Evolutionary conservation across 2,329 filamentous ascomycete genomes (phyloP).

Genomic region (Chaetomium strumarium): DNA sequence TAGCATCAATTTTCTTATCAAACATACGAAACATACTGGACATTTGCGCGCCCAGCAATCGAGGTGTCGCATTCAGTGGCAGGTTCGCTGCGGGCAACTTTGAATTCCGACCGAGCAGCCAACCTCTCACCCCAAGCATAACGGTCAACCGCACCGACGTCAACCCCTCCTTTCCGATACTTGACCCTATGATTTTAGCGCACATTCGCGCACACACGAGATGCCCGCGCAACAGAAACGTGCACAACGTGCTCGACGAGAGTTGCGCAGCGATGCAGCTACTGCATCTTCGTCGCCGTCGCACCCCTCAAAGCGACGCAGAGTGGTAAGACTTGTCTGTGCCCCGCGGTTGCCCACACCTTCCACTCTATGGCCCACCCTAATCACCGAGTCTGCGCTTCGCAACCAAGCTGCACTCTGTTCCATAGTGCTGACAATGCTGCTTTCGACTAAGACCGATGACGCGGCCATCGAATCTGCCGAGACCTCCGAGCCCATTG

Average conservation of each 20-base stretch:
- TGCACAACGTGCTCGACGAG: conserved; percentile 29
- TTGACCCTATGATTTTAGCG: conserved; percentile 19
- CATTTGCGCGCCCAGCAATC: background rate
- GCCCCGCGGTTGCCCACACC: conserved; percentile 6
- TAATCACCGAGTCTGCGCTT: background rate
- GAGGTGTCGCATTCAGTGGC: conserved; percentile 13
- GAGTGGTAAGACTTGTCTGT: conserved; percentile 42
- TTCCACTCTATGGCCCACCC: background rate
- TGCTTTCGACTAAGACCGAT: conserved; percentile 27
- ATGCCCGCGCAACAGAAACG: conserved; percentile 31
- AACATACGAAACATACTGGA: background rate
- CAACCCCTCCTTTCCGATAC: conserved; percentile 5
- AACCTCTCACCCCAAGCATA: conserved; percentile 7
- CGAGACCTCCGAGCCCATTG: conserved; percentile 33
- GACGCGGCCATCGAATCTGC: conserved; percentile 37
- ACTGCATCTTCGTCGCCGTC: conserved; percentile 51
- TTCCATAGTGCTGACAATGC: background rate
- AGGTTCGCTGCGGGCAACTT: conserved; percentile 2
- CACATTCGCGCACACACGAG: conserved; percentile 17
- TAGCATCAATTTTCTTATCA: background rate
- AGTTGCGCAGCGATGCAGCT: conserved; percentile 29
- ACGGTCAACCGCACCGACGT: background rate
- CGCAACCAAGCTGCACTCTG: background rate
- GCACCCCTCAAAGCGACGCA: conserved; percentile 59
- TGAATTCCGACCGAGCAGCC: conserved; percentile 5